Percentiles rank a stretch among this genome's conserved stretches.
Conservation (phyloP, 495 filamentous ascomycete species). For the Penicillium cataractarum region DNA sequence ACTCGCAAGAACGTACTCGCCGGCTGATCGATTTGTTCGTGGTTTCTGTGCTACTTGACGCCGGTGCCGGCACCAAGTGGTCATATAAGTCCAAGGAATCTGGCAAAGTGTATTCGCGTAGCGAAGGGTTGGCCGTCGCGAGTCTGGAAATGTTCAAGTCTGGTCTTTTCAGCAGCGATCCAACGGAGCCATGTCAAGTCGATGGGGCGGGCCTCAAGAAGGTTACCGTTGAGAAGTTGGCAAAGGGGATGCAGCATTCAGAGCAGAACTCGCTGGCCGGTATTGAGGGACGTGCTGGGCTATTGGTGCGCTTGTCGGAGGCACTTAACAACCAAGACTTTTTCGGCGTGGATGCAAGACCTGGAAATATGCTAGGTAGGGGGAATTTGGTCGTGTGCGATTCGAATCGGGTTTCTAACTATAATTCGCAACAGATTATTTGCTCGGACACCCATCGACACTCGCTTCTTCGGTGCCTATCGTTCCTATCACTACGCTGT, state of each 20-base stretch:
- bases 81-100: slow-evolving; percentile 91
- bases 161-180: slow-evolving; percentile 87
- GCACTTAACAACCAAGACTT: slow-evolving; percentile 81
- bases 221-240: slow-evolving; percentile 73
- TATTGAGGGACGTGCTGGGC: slow-evolving; percentile 80
- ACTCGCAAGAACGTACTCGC: slow-evolving; percentile 64
- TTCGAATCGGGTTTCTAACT: slow-evolving; percentile 14
- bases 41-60: slow-evolving; percentile 70
- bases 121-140: slow-evolving; percentile 91
- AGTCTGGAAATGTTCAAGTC: slow-evolving; percentile 97
- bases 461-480: slow-evolving; percentile 85
- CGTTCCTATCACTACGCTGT: slow-evolving; percentile 87
- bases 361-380: slow-evolving; percentile 94
- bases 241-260: slow-evolving; percentile 80
- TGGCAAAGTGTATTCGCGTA: slow-evolving; percentile 79
- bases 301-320: slow-evolving; percentile 74
- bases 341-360: slow-evolving; percentile 83
- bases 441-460: slow-evolving; percentile 88
- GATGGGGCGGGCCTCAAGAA: slow-evolving; percentile 79
- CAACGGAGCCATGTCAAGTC: slow-evolving; percentile 81
- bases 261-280: slow-evolving; percentile 84
- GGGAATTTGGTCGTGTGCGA: too few relatives aligned
- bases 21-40: slow-evolving; percentile 69
- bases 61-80: slow-evolving; percentile 68
- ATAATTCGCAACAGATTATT: slow-evolving; percentile 65